These are phyloP conservation scores for Trichophyton benhamiae DNA, from an alignment of 2,329 filamentous ascomycete species.

Conservation along the genomic window DNA sequence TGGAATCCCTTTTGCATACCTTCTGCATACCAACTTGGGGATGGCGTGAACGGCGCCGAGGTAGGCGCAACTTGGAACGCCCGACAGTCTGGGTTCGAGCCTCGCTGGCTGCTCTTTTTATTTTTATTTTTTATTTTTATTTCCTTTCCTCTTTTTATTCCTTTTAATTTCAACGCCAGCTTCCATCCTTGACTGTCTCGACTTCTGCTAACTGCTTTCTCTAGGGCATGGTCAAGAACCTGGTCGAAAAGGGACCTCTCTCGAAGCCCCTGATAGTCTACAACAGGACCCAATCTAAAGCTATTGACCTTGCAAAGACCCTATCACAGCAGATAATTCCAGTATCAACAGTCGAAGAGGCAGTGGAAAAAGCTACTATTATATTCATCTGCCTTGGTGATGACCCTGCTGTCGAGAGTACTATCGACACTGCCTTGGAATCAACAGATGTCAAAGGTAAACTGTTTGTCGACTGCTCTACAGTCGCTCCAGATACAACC, in stretches of 20 bases:
- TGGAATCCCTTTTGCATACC: constrained; percentile 5
- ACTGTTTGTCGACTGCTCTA: constrained; percentile 77
- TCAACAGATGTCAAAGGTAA: constrained; percentile 52
- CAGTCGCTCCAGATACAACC: constrained; percentile 72
- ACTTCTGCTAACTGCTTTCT: not conserved
- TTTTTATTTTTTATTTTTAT: not conserved
- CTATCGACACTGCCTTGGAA: constrained; percentile 45
- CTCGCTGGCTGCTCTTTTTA: not conserved
- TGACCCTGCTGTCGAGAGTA: constrained; percentile 57
- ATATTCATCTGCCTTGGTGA: constrained; percentile 73
- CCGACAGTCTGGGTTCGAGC: not conserved
- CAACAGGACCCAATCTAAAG: constrained; percentile 61
- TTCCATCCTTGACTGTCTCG: not conserved
- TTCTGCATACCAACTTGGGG: not conserved
- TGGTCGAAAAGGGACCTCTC: constrained; percentile 64
- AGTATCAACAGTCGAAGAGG: constrained; percentile 51
- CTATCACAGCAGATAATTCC: constrained; percentile 52
- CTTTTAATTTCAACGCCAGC: not conserved
- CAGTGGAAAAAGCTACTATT: constrained; percentile 57
- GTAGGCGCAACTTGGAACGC: not conserved
- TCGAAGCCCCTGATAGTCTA: constrained; percentile 61
- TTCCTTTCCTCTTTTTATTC: not conserved
- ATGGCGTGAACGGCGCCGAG: not conserved
- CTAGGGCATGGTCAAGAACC: constrained; percentile 73
- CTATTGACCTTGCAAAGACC: constrained; percentile 49